Evolutionary conservation across 2,329 filamentous ascomycete genomes (phyloP).

Genomic region (Amphichorda felina): DNA sequence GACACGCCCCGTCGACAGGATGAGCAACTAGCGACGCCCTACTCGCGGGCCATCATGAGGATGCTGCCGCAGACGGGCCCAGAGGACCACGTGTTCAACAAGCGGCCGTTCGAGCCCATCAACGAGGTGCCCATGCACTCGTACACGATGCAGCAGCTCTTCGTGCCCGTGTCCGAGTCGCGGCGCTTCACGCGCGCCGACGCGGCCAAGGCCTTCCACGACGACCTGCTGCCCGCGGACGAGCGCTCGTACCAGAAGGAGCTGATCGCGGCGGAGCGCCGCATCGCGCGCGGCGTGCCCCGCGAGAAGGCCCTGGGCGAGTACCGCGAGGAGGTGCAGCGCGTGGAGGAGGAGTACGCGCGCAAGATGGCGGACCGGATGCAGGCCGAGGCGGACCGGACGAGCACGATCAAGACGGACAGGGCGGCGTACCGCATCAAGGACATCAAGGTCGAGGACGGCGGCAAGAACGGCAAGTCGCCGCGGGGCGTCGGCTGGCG

Average conservation of each 20-base stretch:
- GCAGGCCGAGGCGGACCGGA: constrained; percentile 24
- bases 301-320: constrained; percentile 22
- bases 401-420: constrained; percentile 32
- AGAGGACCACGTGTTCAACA: constrained; percentile 33
- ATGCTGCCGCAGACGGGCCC: constrained; percentile 69
- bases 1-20: constrained; percentile 50
- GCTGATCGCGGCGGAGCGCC: constrained; percentile 43
- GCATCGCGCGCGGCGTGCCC: constrained; percentile 24
- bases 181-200: constrained; percentile 52
- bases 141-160: constrained; percentile 51
- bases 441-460: constrained; percentile 43
- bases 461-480: constrained; percentile 40
- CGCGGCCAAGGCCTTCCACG: constrained; percentile 52
- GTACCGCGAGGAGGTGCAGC: constrained; percentile 30
- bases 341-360: constrained; percentile 27
- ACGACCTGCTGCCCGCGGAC: constrained; percentile 47
- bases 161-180: constrained; percentile 51
- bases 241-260: constrained; percentile 50
- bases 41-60: constrained; percentile 59
- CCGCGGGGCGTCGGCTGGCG: constrained; percentile 44
- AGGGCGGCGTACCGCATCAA: constrained; percentile 54
- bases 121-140: constrained; percentile 54
- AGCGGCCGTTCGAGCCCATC: constrained; percentile 41
- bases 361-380: constrained; percentile 16
- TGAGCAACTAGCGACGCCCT: constrained; percentile 65